Evolutionary conservation across 2,329 filamentous ascomycete genomes (phyloP).

Genomic region (Microdochium paspali): DNA sequence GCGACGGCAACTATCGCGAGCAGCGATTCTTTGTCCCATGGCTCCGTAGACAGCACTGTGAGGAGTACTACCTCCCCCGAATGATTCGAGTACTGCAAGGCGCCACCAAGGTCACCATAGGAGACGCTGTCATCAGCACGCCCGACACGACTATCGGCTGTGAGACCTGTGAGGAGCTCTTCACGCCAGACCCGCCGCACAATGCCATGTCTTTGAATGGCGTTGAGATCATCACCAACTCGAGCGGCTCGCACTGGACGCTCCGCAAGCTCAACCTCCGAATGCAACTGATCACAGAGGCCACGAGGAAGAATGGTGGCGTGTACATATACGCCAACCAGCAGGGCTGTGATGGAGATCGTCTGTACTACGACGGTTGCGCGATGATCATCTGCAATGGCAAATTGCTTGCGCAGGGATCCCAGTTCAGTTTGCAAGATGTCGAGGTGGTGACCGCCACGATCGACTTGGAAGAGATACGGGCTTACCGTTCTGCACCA

Average conservation of each 20-base stretch:
- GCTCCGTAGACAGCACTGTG: constrained; percentile 45
- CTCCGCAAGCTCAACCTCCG: constrained; percentile 54
- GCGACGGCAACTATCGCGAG: constrained; percentile 59
- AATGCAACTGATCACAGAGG: constrained; percentile 55
- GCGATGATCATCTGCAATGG: constrained; percentile 55
- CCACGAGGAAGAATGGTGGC: constrained; percentile 36
- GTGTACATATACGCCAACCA: constrained; percentile 54
- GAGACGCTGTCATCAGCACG: constrained; percentile 54
- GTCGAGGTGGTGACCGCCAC: constrained; percentile 60
- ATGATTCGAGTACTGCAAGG: constrained; percentile 45
- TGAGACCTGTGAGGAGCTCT: constrained; percentile 62
- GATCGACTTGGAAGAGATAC: constrained; percentile 62
- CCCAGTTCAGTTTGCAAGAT: constrained; percentile 55
- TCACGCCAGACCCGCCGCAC: constrained; percentile 37
- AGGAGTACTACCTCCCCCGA: constrained; percentile 55
- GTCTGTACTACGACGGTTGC: constrained; percentile 36
- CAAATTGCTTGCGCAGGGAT: constrained; percentile 53
- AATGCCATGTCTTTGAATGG: constrained; percentile 43
- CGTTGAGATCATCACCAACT: constrained; percentile 64
- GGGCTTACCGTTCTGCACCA: constrained; percentile 45
- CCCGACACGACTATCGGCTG: constrained; percentile 22
- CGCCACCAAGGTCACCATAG: constrained; percentile 45
- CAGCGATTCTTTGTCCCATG: constrained; percentile 56
- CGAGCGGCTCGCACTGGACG: constrained; percentile 54
- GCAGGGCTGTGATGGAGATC: constrained; percentile 48